Evolutionary conservation across 257 asterid species (phyloP), one percentile per base, ranked within the genome.

Genomic region (Gentiana dahurica): DNA sequence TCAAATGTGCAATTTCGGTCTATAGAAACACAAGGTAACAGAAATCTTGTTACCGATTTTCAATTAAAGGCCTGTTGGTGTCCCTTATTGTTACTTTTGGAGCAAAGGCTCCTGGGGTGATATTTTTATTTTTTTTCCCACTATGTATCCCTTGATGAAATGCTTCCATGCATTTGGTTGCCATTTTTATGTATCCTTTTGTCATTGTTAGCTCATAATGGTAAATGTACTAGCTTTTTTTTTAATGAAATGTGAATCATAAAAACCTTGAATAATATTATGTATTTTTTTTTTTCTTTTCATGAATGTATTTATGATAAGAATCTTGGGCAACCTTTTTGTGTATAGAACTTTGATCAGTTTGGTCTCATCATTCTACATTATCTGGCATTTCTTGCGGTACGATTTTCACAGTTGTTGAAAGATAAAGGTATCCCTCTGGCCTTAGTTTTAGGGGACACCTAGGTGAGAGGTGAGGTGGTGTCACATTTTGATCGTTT

Each of bases 1-100:
- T 82, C 98, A 87, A 75, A 81, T 78, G 92, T 91, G 98, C 96
- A 91, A 91, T 75, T 91, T 91, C 61, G 98, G 98, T 67, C 79
- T 91, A 87, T 91, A 73, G 77, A 69, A 65, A 37, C 66, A 63
- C 66, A 64, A 65, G 11, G 80, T 53, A 50, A 4, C 51, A 65
- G 57, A 55, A 41, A 64, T 65, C 62, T 58, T 58, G 44, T 60
- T 66, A 12, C 60, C 55, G 61, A 67, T 52, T 63, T 51, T 64
- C 61, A 57, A 60, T 61, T 59, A 6, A 54, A 44, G 36, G 58
- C 55, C 37, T 63, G 65, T 62, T 64, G 58, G 41, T 43, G 34
- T 59, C 49, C 51, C 49, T 67, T 54, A 67, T 63, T 71, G 70
- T 49, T 58, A 68, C 67, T 60, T 72, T 63, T 70, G 62, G 68